phyloP scores from a whole-genome alignment of 495 filamentous ascomycete species.

The Penicillium argentinense region DNA sequence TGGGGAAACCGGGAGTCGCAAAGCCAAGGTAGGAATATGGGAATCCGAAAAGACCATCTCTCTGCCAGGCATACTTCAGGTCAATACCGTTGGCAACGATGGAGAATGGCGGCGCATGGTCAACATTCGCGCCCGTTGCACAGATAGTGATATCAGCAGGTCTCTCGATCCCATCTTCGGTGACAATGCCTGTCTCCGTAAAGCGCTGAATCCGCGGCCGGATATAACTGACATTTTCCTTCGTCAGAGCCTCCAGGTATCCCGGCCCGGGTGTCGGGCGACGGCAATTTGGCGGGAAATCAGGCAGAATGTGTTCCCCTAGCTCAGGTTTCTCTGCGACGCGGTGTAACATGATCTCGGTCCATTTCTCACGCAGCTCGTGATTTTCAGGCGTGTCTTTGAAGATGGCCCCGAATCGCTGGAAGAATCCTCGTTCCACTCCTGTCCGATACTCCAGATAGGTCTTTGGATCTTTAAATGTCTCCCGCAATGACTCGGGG shows the following conservation, averaged over 20 bases:
- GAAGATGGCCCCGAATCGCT: slow-evolving; percentile 55
- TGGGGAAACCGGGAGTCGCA: slow-evolving; percentile 64
- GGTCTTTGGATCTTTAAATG: slow-evolving; percentile 46
- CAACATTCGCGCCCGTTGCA: slow-evolving; percentile 64
- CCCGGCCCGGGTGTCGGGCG: slow-evolving; percentile 70
- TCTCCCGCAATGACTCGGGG: slow-evolving; percentile 46
- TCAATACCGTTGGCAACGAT: slow-evolving; percentile 52
- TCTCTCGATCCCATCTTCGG: slow-evolving; percentile 48
- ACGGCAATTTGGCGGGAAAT: slow-evolving; percentile 67
- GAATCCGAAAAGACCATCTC: slow-evolving; percentile 54
- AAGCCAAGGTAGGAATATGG: slow-evolving; percentile 66
- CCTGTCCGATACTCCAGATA: slow-evolving; percentile 52
- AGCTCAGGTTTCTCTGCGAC: slow-evolving; percentile 56
- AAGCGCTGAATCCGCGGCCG: slow-evolving; percentile 55
- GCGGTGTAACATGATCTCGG: slow-evolving; percentile 49
- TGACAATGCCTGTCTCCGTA: slow-evolving; percentile 56
- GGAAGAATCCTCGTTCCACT: slow-evolving; percentile 57
- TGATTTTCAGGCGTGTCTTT: slow-evolving; percentile 53
- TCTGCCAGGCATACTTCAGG: slow-evolving; percentile 49
- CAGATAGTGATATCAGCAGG: slow-evolving; percentile 64
- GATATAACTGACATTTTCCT: slow-evolving; percentile 64
- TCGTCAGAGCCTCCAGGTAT: slow-evolving; percentile 66
- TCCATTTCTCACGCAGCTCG: slow-evolving; percentile 49
- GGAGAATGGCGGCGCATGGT: slow-evolving; percentile 59
- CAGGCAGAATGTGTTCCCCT: slow-evolving; percentile 55